A percentile compares a stretch with the other conserved stretches of the same genome.
These are phyloP conservation scores for Neofusicoccum umdonicola DNA, from an alignment of 2,329 filamentous ascomycete genomes.

Conservation along the genomic window DNA sequence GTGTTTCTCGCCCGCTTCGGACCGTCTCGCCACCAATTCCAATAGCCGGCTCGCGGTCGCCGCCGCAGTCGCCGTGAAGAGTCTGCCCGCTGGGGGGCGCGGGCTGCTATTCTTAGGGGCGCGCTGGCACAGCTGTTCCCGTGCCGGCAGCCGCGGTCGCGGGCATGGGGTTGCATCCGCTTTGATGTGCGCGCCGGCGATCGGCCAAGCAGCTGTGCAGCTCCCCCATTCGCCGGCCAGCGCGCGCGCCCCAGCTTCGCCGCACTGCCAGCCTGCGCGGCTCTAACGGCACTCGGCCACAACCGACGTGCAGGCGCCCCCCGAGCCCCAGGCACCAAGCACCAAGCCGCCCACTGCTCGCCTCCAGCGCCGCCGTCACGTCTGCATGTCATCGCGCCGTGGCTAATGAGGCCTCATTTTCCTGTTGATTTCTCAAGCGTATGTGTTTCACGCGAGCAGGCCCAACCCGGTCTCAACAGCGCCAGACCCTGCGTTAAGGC, in stretches of 20 bases:
- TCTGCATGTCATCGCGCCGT: not conserved
- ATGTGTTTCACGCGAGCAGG: conserved; percentile 1
- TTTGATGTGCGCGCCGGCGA: conserved; percentile 7
- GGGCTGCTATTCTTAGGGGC: conserved; percentile 10
- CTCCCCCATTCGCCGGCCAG: not conserved
- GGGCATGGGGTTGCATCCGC: conserved; percentile 4
- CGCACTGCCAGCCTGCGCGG: conserved; percentile 3
- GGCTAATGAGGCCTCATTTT: not conserved
- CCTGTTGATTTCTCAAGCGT: not conserved
- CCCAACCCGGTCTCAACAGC: not conserved
- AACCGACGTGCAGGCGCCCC: conserved; percentile 5
- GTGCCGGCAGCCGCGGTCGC: not conserved
- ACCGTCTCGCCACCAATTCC: conserved; percentile 7
- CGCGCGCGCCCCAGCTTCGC: not conserved
- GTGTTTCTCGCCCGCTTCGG: not conserved
- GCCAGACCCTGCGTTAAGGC: conserved; percentile 7
- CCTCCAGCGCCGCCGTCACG: no score
- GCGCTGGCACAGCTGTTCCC: not conserved
- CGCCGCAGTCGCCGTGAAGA: not conserved
- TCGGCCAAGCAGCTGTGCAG: not conserved
- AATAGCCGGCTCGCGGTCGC: not conserved
- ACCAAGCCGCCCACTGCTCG: no score
- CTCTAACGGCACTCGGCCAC: conserved; percentile 11
- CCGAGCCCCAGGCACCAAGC: not conserved
- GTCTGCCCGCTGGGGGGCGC: not conserved